A percentile compares a stretch with the other conserved stretches of the same genome.
Conservation (phyloP, 2,329 filamentous ascomycete species). For the Cadophora gregata region DNA sequence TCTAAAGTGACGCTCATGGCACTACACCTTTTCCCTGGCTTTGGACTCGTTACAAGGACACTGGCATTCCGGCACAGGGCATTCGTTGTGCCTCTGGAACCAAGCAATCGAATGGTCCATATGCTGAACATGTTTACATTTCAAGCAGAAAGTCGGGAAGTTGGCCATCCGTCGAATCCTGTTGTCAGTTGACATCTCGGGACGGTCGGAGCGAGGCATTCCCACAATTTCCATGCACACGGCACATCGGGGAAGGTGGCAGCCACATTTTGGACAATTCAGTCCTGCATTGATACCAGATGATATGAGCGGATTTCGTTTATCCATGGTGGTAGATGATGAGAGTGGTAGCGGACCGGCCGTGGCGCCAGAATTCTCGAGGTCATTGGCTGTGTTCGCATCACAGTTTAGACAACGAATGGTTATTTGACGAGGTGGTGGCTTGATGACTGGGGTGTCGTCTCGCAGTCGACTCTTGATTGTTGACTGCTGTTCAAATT, state of each 20-base stretch:
- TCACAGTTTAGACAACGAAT: conserved; percentile 81
- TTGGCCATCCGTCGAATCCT: conserved; percentile 55
- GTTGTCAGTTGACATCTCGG: conserved; percentile 56
- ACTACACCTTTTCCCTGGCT: conserved; percentile 11
- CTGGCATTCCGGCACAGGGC: conserved; percentile 71
- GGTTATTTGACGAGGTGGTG: conserved; percentile 71
- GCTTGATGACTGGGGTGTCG: conserved; percentile 66
- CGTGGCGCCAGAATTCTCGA: conserved; percentile 33
- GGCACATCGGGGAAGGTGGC: conserved; percentile 70
- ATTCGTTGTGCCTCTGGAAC: conserved; percentile 69
- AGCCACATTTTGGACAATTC: conserved; percentile 69
- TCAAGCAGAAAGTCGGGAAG: conserved; percentile 73
- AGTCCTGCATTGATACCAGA: conserved; percentile 65
- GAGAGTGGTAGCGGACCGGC: conserved; percentile 28
- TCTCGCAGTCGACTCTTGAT: conserved; percentile 67
- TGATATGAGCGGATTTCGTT: conserved; percentile 61
- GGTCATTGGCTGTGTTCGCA: conserved; percentile 56
- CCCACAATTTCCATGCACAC: conserved; percentile 72
- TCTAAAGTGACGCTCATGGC: background rate
- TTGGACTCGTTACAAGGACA: conserved; percentile 57
- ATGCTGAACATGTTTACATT: conserved; percentile 71
- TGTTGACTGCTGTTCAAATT: conserved; percentile 79
- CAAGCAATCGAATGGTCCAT: conserved; percentile 71
- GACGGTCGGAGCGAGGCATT: conserved; percentile 64
- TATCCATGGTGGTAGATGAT: conserved; percentile 33